A percentile compares a stretch with the other conserved stretches of the same genome.
Evolutionary conservation across 1,139 yeast species (phyloP).

Genomic region (Yamadazyma atmosphaerica): DNA sequence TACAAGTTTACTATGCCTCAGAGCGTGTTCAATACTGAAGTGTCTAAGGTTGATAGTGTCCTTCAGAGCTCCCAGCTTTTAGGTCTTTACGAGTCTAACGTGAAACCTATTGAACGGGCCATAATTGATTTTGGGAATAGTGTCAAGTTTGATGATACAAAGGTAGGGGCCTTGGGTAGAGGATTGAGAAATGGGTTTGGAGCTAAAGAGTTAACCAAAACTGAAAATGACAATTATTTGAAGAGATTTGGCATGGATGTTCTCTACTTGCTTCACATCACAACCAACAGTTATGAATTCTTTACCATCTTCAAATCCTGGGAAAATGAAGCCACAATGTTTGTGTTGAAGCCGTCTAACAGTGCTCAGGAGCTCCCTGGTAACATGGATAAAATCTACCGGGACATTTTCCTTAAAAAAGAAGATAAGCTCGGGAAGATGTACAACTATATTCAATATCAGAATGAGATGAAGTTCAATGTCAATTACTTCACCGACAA

Average conservation of each 20-base stretch:
- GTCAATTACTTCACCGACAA: slow-evolving; percentile 49
- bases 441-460: slow-evolving; percentile 51
- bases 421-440: slow-evolving; percentile 43
- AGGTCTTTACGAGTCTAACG: slow-evolving; percentile 77
- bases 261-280: slow-evolving; percentile 69
- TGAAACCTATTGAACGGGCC: slow-evolving; percentile 69
- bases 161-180: slow-evolving; percentile 81
- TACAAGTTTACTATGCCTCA: slow-evolving; percentile 74
- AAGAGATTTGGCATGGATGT: slow-evolving; percentile 57
- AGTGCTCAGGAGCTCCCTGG: slow-evolving; percentile 69
- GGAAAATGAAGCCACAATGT: slow-evolving; percentile 52
- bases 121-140: slow-evolving; percentile 75
- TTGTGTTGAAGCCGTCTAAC: slow-evolving; percentile 67
- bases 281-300: slow-evolving; percentile 76
- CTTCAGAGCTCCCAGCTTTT: slow-evolving; percentile 63
- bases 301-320: slow-evolving; percentile 70
- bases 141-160: slow-evolving; percentile 66
- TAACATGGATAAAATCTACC: slow-evolving; percentile 53
- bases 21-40: slow-evolving; percentile 54
- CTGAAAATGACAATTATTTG: slow-evolving; percentile 53
- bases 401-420: slow-evolving; percentile 50
- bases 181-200: slow-evolving; percentile 88
- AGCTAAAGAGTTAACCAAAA: slow-evolving; percentile 51
- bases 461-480: slow-evolving; percentile 52
- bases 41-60: slow-evolving; percentile 58